phyloP scores from a whole-genome alignment of 345 rosid species.

The Salix brachista region DNA sequence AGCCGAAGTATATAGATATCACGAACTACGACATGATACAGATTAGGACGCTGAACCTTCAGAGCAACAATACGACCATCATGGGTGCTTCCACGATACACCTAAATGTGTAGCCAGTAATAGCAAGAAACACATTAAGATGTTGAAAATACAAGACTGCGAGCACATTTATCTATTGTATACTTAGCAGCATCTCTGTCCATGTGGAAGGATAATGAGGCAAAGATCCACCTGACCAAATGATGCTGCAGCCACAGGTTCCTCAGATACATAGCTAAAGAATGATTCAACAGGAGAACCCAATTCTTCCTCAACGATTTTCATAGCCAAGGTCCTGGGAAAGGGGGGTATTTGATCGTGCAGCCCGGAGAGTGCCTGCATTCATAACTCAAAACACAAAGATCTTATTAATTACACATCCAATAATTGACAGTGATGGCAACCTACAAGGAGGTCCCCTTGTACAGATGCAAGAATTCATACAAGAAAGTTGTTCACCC shows the following conservation, averaged over 20 bases:
- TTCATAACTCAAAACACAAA: constrained; percentile 15
- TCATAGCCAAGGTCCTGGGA: constrained; percentile 61
- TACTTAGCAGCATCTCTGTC: too few species aligned
- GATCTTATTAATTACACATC: not conserved
- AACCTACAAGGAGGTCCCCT: not conserved
- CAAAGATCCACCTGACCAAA: constrained; percentile 76
- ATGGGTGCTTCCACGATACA: constrained; percentile 63
- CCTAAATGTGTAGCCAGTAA: constrained; percentile 41
- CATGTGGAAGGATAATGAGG: not conserved
- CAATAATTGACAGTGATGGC: not conserved
- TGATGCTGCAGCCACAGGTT: constrained; percentile 92
- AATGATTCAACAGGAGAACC: constrained; percentile 67
- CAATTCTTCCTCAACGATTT: constrained; percentile 81
- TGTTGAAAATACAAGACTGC: not conserved
- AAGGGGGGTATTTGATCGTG: constrained; percentile 92
- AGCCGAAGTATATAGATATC: constrained; percentile 83
- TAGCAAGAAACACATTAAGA: not conserved
- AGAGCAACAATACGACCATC: constrained; percentile 83
- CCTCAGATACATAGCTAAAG: constrained; percentile 70
- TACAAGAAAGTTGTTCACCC: not conserved
- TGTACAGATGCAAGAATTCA: not conserved
- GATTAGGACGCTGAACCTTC: constrained; percentile 93
- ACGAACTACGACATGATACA: constrained; percentile 76
- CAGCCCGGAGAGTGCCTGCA: constrained; percentile 88
- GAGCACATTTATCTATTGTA: not conserved